These are phyloP conservation scores for Venturia nashicola DNA, from an alignment of 2,329 filamentous ascomycete genomes.

Conservation along the genomic window DNA sequence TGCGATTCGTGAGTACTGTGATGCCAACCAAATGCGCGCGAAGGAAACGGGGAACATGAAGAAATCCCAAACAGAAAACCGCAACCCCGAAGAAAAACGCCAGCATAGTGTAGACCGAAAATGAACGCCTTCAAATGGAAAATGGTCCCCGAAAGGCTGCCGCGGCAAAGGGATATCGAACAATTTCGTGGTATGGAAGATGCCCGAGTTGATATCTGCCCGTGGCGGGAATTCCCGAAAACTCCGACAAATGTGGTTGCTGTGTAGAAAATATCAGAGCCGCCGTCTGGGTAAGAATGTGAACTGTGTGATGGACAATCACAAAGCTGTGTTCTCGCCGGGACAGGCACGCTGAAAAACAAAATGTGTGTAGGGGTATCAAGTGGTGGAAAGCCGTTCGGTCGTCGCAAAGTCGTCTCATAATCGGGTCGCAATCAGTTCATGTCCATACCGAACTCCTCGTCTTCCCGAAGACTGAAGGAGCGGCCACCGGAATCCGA, in stretches of 20 bases:
- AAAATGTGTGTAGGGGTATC: slow-evolving; percentile 8
- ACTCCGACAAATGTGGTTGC: slow-evolving; percentile 5
- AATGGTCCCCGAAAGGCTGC: neutral
- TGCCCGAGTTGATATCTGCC: neutral
- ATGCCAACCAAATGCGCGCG: neutral
- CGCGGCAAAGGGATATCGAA: neutral
- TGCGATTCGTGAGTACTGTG: neutral
- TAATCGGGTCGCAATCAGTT: neutral
- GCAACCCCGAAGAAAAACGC: neutral
- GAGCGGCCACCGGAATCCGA: slow-evolving; percentile 17
- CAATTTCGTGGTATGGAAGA: neutral
- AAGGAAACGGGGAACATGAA: neutral
- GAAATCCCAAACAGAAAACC: neutral
- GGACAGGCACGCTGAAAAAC: neutral
- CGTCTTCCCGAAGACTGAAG: slow-evolving; percentile 83
- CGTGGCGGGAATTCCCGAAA: neutral
- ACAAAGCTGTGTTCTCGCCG: neutral
- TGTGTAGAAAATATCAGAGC: neutral
- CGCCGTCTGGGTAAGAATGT: neutral
- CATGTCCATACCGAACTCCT: slow-evolving; percentile 67
- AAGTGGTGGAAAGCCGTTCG: neutral
- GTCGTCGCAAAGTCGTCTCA: neutral
- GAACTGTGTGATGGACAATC: neutral
- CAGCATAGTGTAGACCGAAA: neutral
- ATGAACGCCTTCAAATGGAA: neutral